Conservation (phyloP, 805 yeast species). For the Saccharomyces kudriavzevii region DNA sequence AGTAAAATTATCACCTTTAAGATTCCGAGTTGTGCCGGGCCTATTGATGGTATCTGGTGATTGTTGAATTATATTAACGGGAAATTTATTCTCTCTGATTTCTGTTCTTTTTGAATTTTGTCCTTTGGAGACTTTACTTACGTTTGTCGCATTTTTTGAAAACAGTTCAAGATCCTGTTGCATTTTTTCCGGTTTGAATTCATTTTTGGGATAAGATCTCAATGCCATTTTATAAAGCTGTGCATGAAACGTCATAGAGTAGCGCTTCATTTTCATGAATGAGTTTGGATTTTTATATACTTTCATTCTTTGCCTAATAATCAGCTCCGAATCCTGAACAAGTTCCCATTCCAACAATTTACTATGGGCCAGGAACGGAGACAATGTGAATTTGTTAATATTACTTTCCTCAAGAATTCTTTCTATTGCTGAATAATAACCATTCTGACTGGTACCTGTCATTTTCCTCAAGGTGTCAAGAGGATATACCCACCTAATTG, state of each 20-base stretch:
- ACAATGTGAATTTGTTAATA: slow-evolving; percentile 8
- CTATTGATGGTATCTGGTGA: background rate
- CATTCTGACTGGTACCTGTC: slow-evolving; percentile 16
- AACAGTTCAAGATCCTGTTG: slow-evolving; percentile 11
- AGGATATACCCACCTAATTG: slow-evolving; percentile 79
- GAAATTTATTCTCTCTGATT: background rate
- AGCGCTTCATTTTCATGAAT: slow-evolving; percentile 15
- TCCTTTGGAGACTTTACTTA: background rate
- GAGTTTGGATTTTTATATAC: slow-evolving; percentile 12
- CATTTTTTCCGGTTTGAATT: slow-evolving; percentile 6
- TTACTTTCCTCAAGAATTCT: slow-evolving; percentile 14
- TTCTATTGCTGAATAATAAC: slow-evolving; percentile 10
- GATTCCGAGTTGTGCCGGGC: background rate
- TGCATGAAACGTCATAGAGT: slow-evolving; percentile 16
- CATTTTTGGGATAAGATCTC: slow-evolving; percentile 11
- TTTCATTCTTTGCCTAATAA: slow-evolving; percentile 41
- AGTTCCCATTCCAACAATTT: slow-evolving; percentile 60
- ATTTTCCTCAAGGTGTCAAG: slow-evolving; percentile 48
- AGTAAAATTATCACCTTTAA: background rate
- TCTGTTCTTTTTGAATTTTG: background rate
- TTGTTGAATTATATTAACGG: background rate
- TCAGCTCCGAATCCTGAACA: slow-evolving; percentile 50
- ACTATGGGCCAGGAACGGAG: slow-evolving; percentile 19
- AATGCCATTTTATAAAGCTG: slow-evolving; percentile 16
- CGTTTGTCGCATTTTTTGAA: slow-evolving; percentile 3